Evolutionary conservation across 306 rosid genomes (phyloP), one percentile per base, ranked within the genome.

Genomic region (Coriaria nepalensis): DNA sequence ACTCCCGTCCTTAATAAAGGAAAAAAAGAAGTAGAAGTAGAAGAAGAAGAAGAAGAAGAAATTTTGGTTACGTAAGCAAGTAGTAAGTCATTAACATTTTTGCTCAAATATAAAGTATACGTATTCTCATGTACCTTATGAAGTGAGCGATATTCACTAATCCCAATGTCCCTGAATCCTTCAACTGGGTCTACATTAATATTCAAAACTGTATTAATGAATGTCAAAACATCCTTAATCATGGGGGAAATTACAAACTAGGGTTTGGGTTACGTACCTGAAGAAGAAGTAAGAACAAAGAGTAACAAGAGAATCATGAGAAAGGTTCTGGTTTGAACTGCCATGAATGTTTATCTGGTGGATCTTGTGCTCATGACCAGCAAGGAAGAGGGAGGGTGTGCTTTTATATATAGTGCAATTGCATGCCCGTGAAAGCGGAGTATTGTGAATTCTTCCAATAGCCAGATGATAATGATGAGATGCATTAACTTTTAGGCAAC

Each of bases 401-500:
- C 57, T 77, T 76, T 68, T 45, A 57, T 20, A 20, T 20, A 20
- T 20, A 20, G 29, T 20, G 29, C 29, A 20, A 20, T 20, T 20
- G 29, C 29, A 20, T 20, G 29, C 29, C 29, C 29, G n/a, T n/a
- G n/a, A n/a, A n/a, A n/a, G n/a, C n/a, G n/a, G n/a, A n/a, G n/a
- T n/a, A n/a, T n/a, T n/a, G n/a, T n/a, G n/a, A n/a, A n/a, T 20
- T 20, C 29, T 20, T 20, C 29, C 29, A 68, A 66, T 70, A 73
- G 63, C 77, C 68, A 71, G 52, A 67, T 73, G 58, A 78, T 78
- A 76, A 68, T 78, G 71, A 71, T 47, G 53, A 60, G 33, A 20
- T 45, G 40, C n/a, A 13, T 40, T 78, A 75, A 68, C 63, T 59
- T 47, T 52, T 49, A 61, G 35, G 69, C 76, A 73, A 70, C 75